Evolutionary conservation across 345 rosid genomes (phyloP), one percentile per base, ranked within the genome.

Genomic region (Citrus maxima): DNA sequence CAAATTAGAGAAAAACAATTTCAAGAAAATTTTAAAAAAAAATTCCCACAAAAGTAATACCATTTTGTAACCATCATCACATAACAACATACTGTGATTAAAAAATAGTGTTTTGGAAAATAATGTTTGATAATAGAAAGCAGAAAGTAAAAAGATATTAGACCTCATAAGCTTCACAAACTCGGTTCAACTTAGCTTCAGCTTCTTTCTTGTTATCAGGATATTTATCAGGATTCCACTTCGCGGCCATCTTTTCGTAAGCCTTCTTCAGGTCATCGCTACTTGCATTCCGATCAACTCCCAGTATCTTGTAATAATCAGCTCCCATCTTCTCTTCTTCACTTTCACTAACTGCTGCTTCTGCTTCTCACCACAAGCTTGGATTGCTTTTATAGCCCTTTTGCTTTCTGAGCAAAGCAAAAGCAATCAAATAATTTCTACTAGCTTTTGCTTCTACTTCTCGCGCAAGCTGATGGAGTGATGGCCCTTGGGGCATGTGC

Each of bases 91-190:
- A 4, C 10, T 16, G 4, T 0, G 12, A 27, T 24, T 2, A 25
- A 5, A 49, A 24, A 49, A 4, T 6, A 7, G 12, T 10, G 24
- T 6, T 2, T 19, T 56, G n/a, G 25, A 19, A 56, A 56, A 46
- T 13, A 46, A 7, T 13, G 13, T 46, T 22, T 56, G 61, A 56
- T 56, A 6, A 22, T 19, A 13, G 28, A 32, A 62, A 27, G 66
- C 35, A 28, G 34, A 32, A 12, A 13, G 34, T 8, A 13, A 14
- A 24, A 28, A 46, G 51, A 51, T 18, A 51, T 16, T 71, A 27
- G 64, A 87, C 93, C 85, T 91, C 94, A 49, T 91, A 91, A 42
- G 93, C 94, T 68, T 91, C 92, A 80, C 90, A 91, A 86, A 91
- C 85, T 82, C 85, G 88, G 76, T 89, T 91, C 86, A 91, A 88